Evolutionary conservation across 495 filamentous ascomycete genomes (phyloP), one percentile per base, ranked within the genome.

Genomic region (Chaetomium tenue): DNA sequence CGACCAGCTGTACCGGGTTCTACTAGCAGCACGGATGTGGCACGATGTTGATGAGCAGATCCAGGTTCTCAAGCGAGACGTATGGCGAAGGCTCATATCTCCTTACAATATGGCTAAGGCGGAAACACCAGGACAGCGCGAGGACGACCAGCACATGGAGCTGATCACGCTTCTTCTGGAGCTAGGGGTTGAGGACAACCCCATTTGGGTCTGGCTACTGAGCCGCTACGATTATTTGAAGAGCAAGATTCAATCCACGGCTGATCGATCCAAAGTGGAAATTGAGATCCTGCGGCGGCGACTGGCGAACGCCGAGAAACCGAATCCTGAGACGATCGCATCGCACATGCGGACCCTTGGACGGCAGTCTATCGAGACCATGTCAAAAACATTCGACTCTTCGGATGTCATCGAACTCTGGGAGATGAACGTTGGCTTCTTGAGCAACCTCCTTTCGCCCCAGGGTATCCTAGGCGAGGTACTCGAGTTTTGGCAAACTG

Each of bases 11-110:
- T 88, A 95, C 71, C 88, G 90, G 51, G 88, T 98, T 64, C 77
- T 98, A 44, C 83, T 96, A 20, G 92, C 92, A 37, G 92, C 90
- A 7, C 87, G 92, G n/a, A 93, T 98, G 88, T 97, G 92, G 93
- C 82, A 87, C 66, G 91, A 97, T 75, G 90, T 97, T 4, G 87
- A 91, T 44, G 83, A 88, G 50, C 92, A 93, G 63, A 87, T 97
- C 28, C 86, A 91, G 26, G 75, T 81, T 13, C 96, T 97, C 77
- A 97, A 97, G 72, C 83, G 90, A 8, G 92, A 95, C 65, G 82
- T 91, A 3, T 97, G 95, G 94, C 84, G 84, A 63, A 86, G 84
- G 68, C 80, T 98, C 58, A 84, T 86, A 37, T 87, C 75, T 67
- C 84, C 79, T 66, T 79, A 82, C 66, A 75, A 72, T 33, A 68